Conservation (phyloP, 2,329 filamentous ascomycete genomes). For the Chaetothyriales sp. region DNA sequence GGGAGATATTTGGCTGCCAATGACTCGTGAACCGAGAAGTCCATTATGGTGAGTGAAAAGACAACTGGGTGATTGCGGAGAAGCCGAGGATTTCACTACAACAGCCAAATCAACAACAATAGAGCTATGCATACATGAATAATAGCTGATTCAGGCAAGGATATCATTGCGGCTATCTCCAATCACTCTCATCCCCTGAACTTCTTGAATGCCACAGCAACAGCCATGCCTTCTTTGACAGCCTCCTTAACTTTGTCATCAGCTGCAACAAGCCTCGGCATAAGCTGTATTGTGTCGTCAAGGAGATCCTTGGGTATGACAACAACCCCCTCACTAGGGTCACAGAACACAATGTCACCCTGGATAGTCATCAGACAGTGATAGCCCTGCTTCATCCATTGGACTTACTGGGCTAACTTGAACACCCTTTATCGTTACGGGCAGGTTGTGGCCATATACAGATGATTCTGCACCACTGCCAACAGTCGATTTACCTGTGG, state of each 20-base stretch:
- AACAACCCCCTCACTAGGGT: slow-evolving; percentile 56
- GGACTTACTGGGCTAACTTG: slow-evolving; percentile 27
- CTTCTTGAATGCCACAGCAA: slow-evolving; percentile 53
- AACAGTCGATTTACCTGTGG: slow-evolving; percentile 30
- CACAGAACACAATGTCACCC: slow-evolving; percentile 58
- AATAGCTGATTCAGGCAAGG: background rate
- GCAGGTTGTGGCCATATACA: slow-evolving; percentile 28
- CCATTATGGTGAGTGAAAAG: background rate
- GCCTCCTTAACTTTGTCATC: slow-evolving; percentile 52
- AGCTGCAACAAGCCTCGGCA: slow-evolving; percentile 39
- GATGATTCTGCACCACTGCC: slow-evolving; percentile 33
- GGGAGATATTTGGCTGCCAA: background rate
- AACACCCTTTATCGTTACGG: slow-evolving; percentile 29
- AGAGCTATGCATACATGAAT: background rate
- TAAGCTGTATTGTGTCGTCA: slow-evolving; percentile 45
- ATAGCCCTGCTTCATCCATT: background rate
- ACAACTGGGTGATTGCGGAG: background rate
- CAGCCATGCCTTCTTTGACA: slow-evolving; percentile 47
- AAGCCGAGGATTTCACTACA: background rate
- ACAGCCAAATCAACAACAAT: background rate
- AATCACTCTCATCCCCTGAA: slow-evolving; percentile 9
- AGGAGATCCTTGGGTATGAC: slow-evolving; percentile 51
- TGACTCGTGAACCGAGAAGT: background rate
- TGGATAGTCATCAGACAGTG: background rate
- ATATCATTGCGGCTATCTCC: background rate